These are phyloP conservation scores for Pseudohalonectria lignicola DNA, from an alignment of 2,329 filamentous ascomycete genomes.

Conservation along the genomic window DNA sequence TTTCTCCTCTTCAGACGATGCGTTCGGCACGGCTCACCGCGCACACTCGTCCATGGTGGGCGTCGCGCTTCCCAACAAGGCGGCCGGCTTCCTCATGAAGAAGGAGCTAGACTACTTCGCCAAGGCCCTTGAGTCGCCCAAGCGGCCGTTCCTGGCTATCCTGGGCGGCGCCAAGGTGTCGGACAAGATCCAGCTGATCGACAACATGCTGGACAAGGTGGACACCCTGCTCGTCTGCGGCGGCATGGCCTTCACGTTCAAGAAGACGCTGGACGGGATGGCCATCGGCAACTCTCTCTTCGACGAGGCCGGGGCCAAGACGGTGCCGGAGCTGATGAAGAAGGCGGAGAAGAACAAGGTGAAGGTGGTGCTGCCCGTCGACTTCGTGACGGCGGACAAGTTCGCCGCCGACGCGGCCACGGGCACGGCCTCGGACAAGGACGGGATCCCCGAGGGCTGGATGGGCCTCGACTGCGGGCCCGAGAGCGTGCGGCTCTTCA, in stretches of 20 bases:
- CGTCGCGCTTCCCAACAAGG: constrained; percentile 89
- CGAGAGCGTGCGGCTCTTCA: constrained; percentile 80
- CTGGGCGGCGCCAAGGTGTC: constrained; percentile 97
- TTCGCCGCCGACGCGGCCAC: constrained; percentile 77
- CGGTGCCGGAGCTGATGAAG: constrained; percentile 73
- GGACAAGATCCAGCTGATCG: constrained; percentile 99
- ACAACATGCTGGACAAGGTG: constrained; percentile 97
- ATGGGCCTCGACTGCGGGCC: constrained; percentile 94
- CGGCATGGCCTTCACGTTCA: constrained; percentile 99
- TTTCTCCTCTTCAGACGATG: constrained; percentile 57
- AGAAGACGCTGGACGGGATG: constrained; percentile 91
- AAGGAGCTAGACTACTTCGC: constrained; percentile 99
- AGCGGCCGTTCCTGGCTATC: constrained; percentile 96
- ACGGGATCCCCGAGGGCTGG: constrained; percentile 93
- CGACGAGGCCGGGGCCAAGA: constrained; percentile 89
- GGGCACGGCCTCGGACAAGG: constrained; percentile 71
- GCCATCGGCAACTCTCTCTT: constrained; percentile 87
- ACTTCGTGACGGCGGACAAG: constrained; percentile 95
- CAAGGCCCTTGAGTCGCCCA: constrained; percentile 83
- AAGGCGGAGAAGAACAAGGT: constrained; percentile 97
- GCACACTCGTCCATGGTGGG: constrained; percentile 99
- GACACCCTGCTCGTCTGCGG: constrained; percentile 94
- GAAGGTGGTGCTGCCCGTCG: constrained; percentile 85
- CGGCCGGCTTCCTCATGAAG: constrained; percentile 97
- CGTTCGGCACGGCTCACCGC: constrained; percentile 96